phyloP scores from a whole-genome alignment of 2,329 filamentous ascomycete species.

The Claviceps cyperi region DNA sequence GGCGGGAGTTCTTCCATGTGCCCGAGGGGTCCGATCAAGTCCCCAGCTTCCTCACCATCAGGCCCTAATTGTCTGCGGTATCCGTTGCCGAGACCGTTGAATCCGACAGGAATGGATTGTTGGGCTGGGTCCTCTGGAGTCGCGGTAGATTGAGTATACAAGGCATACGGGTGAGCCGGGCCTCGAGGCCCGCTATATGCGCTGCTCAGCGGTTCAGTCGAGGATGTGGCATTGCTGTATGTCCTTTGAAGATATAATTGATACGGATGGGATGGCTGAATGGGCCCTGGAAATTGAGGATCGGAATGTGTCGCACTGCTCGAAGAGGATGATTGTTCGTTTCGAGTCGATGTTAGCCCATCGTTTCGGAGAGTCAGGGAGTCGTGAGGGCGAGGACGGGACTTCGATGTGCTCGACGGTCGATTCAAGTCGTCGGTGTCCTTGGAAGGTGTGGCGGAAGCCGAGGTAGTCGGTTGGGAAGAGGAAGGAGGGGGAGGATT shows the following conservation, averaged over 20 bases:
- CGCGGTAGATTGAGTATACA: constrained; percentile 72
- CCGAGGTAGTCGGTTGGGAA: constrained; percentile 9
- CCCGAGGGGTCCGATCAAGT: constrained; percentile 74
- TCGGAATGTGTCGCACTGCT: constrained; percentile 26
- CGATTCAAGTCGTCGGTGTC: constrained; percentile 17
- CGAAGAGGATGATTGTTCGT: constrained; percentile 2
- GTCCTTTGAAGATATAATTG: constrained; percentile 65
- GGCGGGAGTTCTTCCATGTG: constrained; percentile 85
- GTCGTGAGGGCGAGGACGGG: constrained; percentile 28
- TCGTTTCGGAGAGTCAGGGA: constrained; percentile 39
- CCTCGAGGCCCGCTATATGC: constrained; percentile 45
- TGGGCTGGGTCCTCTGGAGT: constrained; percentile 31
- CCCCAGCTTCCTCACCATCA: constrained; percentile 73
- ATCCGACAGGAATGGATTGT: constrained; percentile 52
- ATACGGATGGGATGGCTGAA: constrained; percentile 71
- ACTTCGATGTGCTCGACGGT: constrained; percentile 42
- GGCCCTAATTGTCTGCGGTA: constrained; percentile 64
- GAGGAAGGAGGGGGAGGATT: constrained; percentile 10
- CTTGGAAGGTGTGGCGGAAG: constrained; percentile 12
- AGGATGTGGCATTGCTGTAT: constrained; percentile 57
- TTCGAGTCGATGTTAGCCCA: constrained; percentile 20
- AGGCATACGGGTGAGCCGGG: constrained; percentile 71
- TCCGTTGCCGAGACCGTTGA: constrained; percentile 48
- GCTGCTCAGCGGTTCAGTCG: constrained; percentile 34
- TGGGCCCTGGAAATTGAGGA: constrained; percentile 54